These are phyloP conservation scores for Naumovozyma baii DNA, from an alignment of 805 yeast species.

Conservation along the genomic window DNA sequence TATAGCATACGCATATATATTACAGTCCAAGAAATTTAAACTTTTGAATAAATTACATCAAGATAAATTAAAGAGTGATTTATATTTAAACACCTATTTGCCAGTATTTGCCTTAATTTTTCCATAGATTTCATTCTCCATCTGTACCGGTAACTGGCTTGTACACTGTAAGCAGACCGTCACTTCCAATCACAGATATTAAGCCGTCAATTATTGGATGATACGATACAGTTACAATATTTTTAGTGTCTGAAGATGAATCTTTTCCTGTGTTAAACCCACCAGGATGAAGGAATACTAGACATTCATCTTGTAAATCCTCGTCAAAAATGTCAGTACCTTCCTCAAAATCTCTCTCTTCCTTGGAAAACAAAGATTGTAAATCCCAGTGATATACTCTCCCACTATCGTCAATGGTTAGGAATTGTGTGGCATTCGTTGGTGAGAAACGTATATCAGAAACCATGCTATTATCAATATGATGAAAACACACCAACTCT, in stretches of 20 bases:
- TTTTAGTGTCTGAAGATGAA: neutral
- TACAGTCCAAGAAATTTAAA: no score
- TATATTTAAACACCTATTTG: no score
- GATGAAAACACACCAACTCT: constrained; percentile 17
- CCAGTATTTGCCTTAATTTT: no score
- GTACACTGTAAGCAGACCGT: constrained; percentile 24
- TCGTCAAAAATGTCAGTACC: constrained; percentile 5
- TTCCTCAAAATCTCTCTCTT: constrained; percentile 15
- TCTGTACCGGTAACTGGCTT: constrained; percentile 21
- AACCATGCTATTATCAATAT: constrained; percentile 20
- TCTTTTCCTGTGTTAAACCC: constrained; percentile 9
- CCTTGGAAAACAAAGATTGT: constrained; percentile 31
- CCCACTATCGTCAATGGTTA: constrained; percentile 25
- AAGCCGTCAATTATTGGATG: constrained; percentile 21
- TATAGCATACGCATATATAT: no score
- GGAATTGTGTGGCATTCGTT: constrained; percentile 17
- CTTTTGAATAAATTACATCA: no score
- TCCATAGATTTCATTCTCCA: no score
- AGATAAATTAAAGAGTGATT: no score
- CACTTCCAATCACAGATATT: constrained; percentile 22
- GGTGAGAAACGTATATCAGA: constrained; percentile 19
- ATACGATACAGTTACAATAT: constrained; percentile 11
- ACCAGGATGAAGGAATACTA: constrained; percentile 26
- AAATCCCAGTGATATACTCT: constrained; percentile 29
- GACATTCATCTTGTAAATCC: constrained; percentile 12